Percentiles rank a stretch among this genome's conserved stretches.
Evolutionary conservation across 2,329 filamentous ascomycete species (phyloP).

Genomic region (Arthroderma uncinatum): DNA sequence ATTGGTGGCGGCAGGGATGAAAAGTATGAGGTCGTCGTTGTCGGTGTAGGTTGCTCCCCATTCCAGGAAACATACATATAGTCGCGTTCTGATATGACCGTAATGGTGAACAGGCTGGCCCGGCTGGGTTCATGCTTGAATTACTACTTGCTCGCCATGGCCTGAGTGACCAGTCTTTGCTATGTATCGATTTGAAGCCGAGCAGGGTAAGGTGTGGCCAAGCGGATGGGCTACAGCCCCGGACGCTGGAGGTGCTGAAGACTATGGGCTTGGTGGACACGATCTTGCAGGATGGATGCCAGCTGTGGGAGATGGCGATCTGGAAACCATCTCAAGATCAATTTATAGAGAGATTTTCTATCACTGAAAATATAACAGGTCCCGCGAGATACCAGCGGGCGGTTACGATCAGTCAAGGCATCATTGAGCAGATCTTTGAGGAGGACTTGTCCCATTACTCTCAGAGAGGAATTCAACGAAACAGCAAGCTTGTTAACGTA

Average conservation of each 20-base stretch:
- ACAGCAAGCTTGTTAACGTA: conserved; percentile 55
- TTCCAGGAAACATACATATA: not conserved
- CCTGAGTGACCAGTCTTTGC: conserved; percentile 30
- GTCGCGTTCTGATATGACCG: not conserved
- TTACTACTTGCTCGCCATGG: conserved; percentile 36
- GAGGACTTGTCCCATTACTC: conserved; percentile 53
- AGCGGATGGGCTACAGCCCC: conserved; percentile 35
- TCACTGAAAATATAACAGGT: conserved; percentile 5
- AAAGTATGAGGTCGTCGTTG: conserved; percentile 34
- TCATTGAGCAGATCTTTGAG: conserved; percentile 61
- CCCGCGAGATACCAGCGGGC: conserved; percentile 50
- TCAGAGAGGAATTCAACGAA: conserved; percentile 47
- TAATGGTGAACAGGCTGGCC: conserved; percentile 27
- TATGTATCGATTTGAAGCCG: conserved; percentile 36
- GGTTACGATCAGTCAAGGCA: conserved; percentile 58
- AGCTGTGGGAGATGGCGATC: conserved; percentile 48
- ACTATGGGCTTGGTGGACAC: conserved; percentile 38
- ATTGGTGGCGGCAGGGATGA: conserved; percentile 7
- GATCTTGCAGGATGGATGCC: conserved; percentile 47
- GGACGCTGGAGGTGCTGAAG: conserved; percentile 35
- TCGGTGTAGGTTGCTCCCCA: conserved; percentile 24
- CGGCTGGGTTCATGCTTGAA: conserved; percentile 34
- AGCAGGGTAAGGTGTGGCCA: conserved; percentile 32
- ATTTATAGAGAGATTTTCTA: conserved; percentile 8
- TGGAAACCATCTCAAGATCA: conserved; percentile 37